Percentiles rank a stretch among this genome's conserved stretches.
phyloP scores from a whole-genome alignment of 2,329 filamentous ascomycete species.

The Sphaceloma murrayae region DNA sequence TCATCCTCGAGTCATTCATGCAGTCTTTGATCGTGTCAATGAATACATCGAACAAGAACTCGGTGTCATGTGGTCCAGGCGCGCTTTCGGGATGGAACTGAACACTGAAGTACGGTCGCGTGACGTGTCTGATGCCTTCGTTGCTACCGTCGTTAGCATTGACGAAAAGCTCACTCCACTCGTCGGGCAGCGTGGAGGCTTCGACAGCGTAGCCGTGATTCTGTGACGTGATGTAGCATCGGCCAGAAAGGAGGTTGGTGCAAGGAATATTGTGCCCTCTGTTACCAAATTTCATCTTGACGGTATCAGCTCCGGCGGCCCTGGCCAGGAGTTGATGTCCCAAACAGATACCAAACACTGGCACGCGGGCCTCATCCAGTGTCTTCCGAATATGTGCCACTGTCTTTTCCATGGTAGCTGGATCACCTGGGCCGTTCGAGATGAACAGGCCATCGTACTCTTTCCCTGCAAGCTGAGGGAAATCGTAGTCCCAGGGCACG shows the following conservation, averaged over 20 bases:
- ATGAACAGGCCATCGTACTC: conserved; percentile 96
- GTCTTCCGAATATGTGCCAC: conserved; percentile 69
- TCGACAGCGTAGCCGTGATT: conserved; percentile 97
- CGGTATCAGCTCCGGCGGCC: conserved; percentile 72
- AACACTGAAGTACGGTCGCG: conserved; percentile 93
- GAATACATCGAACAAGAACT: conserved; percentile 96
- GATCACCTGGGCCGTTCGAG: conserved; percentile 95
- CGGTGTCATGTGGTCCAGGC: conserved; percentile 87
- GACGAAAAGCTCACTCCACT: conserved; percentile 91
- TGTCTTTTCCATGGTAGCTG: conserved; percentile 70
- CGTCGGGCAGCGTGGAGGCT: conserved; percentile 59
- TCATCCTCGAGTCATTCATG: conserved; percentile 54
- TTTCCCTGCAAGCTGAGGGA: conserved; percentile 63
- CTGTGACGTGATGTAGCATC: conserved; percentile 97
- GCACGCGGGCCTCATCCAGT: conserved; percentile 68
- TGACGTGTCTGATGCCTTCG: conserved; percentile 85
- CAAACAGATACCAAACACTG: conserved; percentile 92
- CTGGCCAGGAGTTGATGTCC: conserved; percentile 88
- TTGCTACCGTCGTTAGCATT: conserved; percentile 98
- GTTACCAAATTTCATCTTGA: conserved; percentile 99
- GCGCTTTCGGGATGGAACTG: conserved; percentile 98
- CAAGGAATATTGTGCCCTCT: conserved; percentile 97
- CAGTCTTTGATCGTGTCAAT: conserved; percentile 71
- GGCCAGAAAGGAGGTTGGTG: conserved; percentile 88
- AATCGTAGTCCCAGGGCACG: conserved; percentile 93